Base-by-base conservation (phyloP, 495 filamentous ascomycete genomes). In the Podospora australis region DNA sequence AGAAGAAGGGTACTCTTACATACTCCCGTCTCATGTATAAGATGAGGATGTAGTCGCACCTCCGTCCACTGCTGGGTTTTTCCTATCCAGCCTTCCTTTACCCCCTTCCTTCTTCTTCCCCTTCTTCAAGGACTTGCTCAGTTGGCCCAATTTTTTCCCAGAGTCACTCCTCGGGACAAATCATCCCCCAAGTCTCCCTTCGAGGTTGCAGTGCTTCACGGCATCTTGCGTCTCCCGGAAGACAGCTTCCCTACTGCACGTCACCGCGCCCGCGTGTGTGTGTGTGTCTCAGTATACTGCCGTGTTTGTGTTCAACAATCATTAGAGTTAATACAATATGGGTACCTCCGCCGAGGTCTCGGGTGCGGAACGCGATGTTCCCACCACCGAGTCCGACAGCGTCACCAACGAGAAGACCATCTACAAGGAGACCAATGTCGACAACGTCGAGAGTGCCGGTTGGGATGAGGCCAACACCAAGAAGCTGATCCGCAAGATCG, bases 401-500 rank as follows among this genome's bases (percentile, higher is more conserved):
- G 44, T 64, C 43, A 57, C 26, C 48, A 58, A 64, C 50, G 59
- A 64, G 54, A 62, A 61, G 53, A 30, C 22, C 35, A 20, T 39
- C 38, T 17, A 29, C 45, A 59, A 63, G 44, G 26, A 22, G 6
- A 25, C 35, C 25, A 46, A 52, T 20, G 19, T 35, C 29, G 54
- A 57, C 20, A 32, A 43, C 28, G 16, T 57, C 38, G 60, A 65
- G 50, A 49, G 48, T 36, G 55, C 52, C 17, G 54, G 50, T 38
- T 65, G 57, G 57, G 62, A 63, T 20, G 41, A 14, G 25, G n/a
- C 21, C 13, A 26, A 55, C 2, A 63, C 65, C 43, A 74, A 72
- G 55, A 64, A 57, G 42, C 62, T 78, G 4, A 53, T 80, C 5
- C 64, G 71, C 50, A 75, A 75, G 53, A 54, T 78, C 48, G 77